These are phyloP conservation scores for Gyromitra esculenta DNA, from an alignment of 2,329 filamentous ascomycete species.

Conservation along the genomic window DNA sequence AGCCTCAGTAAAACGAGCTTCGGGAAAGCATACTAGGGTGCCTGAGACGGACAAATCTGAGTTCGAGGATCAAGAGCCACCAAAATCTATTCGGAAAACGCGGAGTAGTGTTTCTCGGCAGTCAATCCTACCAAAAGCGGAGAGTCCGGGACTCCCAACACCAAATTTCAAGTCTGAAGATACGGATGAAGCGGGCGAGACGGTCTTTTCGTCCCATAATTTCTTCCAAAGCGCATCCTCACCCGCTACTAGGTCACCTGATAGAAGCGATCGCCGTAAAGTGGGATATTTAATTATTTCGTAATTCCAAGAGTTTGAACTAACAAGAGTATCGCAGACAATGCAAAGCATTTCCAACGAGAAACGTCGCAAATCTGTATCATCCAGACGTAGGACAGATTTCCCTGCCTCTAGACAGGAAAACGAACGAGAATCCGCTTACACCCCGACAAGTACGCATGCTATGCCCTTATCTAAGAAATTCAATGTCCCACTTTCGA, in stretches of 20 bases:
- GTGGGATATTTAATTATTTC: conserved; percentile 19
- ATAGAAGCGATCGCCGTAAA: conserved; percentile 49
- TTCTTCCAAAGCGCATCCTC: conserved; percentile 57
- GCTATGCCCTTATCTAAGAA: conserved; percentile 38
- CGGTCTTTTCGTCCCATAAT: conserved; percentile 59
- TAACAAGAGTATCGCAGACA: conserved; percentile 21
- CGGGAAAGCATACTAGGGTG: conserved; percentile 60
- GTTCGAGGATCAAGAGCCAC: conserved; percentile 58
- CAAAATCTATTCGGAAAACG: conserved; percentile 56
- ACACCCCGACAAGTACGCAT: conserved; percentile 36
- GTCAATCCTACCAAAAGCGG: conserved; percentile 31
- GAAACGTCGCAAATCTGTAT: conserved; percentile 49
- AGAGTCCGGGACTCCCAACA: conserved; percentile 24
- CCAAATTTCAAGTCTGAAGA: conserved; percentile 34
- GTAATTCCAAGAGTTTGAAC: not conserved
- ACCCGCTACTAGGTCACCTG: conserved; percentile 46
- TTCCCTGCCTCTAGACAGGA: conserved; percentile 28
- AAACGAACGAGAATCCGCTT: conserved; percentile 31
- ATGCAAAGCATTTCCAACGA: conserved; percentile 41
- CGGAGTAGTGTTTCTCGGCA: conserved; percentile 57
- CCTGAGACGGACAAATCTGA: conserved; percentile 61
- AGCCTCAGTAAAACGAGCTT: conserved; percentile 64
- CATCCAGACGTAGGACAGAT: conserved; percentile 46
- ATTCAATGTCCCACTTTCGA: conserved; percentile 42
- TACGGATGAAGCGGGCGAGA: conserved; percentile 60